Percentiles rank a stretch among this genome's conserved stretches.
Evolutionary conservation across 2,329 filamentous ascomycete genomes (phyloP).

Genomic region (Diaporthe aspalathi): DNA sequence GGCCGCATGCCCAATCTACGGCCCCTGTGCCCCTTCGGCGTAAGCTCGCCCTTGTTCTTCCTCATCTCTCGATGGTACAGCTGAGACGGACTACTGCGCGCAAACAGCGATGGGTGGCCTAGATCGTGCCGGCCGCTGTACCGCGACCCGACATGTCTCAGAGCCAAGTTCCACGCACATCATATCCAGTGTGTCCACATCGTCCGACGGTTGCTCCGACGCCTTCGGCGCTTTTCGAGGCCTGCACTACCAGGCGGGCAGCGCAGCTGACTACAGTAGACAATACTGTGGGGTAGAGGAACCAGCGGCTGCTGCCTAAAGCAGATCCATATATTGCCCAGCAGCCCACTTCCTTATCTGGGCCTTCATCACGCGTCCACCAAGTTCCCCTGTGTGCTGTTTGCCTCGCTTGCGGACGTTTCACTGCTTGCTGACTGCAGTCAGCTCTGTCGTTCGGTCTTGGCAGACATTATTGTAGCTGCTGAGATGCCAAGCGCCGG

Average conservation of each 20-base stretch:
- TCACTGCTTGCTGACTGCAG: too few species aligned
- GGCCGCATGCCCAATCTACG: background rate
- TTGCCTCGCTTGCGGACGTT: too few species aligned
- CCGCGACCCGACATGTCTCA: background rate
- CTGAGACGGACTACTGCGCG: constrained; percentile 9
- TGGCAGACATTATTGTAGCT: too few species aligned
- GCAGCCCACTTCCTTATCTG: too few species aligned
- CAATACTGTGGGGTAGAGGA: too few species aligned
- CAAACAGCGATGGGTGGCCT: background rate
- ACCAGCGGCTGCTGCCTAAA: background rate
- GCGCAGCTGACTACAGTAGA: too few species aligned
- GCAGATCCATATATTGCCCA: background rate
- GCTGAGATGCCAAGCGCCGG: too few species aligned
- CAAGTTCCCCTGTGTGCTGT: too few species aligned
- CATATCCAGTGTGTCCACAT: too few species aligned
- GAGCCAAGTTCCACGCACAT: background rate
- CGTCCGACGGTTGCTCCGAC: background rate
- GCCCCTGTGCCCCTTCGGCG: background rate
- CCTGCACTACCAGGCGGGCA: background rate
- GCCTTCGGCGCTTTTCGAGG: background rate
- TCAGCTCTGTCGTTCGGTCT: too few species aligned
- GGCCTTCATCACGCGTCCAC: too few species aligned
- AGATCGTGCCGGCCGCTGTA: background rate
- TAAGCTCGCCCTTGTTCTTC: background rate
- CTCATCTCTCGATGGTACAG: background rate